These are phyloP conservation scores for Chernovozyma aurita DNA, from an alignment of 1,139 yeast species.

Conservation along the genomic window DNA sequence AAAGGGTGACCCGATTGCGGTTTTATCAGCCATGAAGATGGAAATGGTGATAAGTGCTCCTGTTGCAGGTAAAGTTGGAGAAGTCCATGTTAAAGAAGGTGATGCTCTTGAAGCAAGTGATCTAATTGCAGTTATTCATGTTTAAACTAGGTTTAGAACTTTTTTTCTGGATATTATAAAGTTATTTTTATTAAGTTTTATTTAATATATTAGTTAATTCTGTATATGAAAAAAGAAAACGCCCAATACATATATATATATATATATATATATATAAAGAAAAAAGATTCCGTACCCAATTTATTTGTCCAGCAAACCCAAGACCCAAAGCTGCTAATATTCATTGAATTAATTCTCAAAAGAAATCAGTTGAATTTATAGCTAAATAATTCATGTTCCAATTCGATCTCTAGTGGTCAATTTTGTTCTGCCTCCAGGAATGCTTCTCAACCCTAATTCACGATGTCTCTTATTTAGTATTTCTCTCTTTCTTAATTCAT, in stretches of 20 bases:
- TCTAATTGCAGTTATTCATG: slow-evolving; percentile 46
- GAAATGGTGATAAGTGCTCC: slow-evolving; percentile 98
- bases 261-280: too few relatives aligned
- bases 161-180: not conserved
- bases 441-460: slow-evolving; percentile 20
- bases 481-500: slow-evolving; percentile 14
- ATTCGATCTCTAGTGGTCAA: not conserved
- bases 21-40: slow-evolving; percentile 98
- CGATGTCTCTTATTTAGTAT: slow-evolving; percentile 16
- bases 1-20: slow-evolving; percentile 96
- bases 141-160: not conserved
- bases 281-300: too few relatives aligned
- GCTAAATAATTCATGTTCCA: too few relatives aligned
- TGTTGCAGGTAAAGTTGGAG: slow-evolving; percentile 76
- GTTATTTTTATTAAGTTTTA: not conserved
- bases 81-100: slow-evolving; percentile 76
- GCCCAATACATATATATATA: too few relatives aligned
- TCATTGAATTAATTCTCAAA: too few relatives aligned
- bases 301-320: too few relatives aligned
- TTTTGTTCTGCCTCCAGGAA: slow-evolving; percentile 1
- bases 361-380: too few relatives aligned
- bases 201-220: not conserved
- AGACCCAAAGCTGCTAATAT: too few relatives aligned
- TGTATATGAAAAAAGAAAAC: too few relatives aligned
- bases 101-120: slow-evolving; percentile 95